Conservation (phyloP, 176 grass and related monocot species). For the Lolium perenne region DNA sequence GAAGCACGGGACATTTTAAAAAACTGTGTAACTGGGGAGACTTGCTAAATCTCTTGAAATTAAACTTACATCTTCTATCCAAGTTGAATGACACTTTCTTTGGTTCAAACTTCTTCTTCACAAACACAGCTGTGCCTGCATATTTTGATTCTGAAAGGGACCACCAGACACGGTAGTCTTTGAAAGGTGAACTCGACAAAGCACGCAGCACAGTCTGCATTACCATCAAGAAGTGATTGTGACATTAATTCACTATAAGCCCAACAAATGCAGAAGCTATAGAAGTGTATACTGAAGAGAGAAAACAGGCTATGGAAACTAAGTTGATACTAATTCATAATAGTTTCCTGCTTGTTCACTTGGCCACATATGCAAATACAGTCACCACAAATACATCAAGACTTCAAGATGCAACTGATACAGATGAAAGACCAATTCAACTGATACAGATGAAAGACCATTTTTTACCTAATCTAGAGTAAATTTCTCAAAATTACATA, state of each 20-base stretch:
- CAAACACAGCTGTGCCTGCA: conserved; percentile 78
- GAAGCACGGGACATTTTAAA: conserved; percentile 8
- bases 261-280: conserved; percentile 20
- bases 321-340: conserved; percentile 28
- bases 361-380: conserved; percentile 11
- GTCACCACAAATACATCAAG: background rate
- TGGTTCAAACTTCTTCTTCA: conserved; percentile 84
- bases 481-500: background rate
- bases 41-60: conserved; percentile 28
- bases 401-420: conserved; percentile 17
- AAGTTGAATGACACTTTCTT: conserved; percentile 90
- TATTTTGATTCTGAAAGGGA: conserved; percentile 98
- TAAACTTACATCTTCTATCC: conserved; percentile 73
- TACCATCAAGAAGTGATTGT: conserved; percentile 39
- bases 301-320: background rate
- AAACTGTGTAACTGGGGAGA: conserved; percentile 2
- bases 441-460: background rate
- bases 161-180: conserved; percentile 87
- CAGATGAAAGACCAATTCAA: background rate
- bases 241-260: conserved; percentile 6
- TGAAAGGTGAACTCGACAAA: conserved; percentile 76
- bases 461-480: conserved; percentile 18
- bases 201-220: conserved; percentile 71
- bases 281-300: conserved; percentile 25
- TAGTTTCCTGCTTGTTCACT: conserved; percentile 17